Base-by-base conservation (phyloP, 1,284 basidiomycete species). In the Moniliophthora roreri region DNA sequence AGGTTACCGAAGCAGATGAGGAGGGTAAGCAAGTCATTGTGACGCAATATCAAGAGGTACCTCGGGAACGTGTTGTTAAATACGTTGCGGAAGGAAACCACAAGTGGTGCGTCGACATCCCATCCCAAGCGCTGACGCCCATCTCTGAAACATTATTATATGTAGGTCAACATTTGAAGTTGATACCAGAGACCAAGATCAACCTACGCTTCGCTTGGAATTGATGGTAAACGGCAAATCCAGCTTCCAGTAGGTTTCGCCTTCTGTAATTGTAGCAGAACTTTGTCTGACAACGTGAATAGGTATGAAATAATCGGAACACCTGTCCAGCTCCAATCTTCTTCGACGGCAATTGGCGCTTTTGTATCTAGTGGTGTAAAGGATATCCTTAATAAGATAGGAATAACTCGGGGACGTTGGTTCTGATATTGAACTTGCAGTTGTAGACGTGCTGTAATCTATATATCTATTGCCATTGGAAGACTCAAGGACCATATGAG, bases 81-180 rank as follows among this genome's bases (percentile, higher is more conserved):
- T 91, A 86, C 58, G 66, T 85, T 9, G 74, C 81, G 0, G 63
- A 70, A n/a, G 84, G 85, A 7, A 86, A 86, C 61, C 73, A 77
- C 55, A 86, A 86, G 66, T 86, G 83, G 84, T 82, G 45, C 35
- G 73, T 55, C 35, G 21, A 47, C 36, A 11, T 4, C 49, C 24
- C 16, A 11, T 23, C 28, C 35, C n/a, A n/a, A n/a, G n/a, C n/a
- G 3, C 21, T 13, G 7, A 42, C 21, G 20, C 35, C 46, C 4
- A 6, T 28, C 18, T 34, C 41, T n/a, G 15, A 24, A 11, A 38
- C 37, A 32, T 7, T 44, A 8, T 53, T 21, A n/a, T 45, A 5
- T 50, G 5, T 42, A 86, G 84, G 82, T 83, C 87, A 6, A 73
- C 85, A 0, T 78, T 93, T 48, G 87, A 89, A 65, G 77, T 93